Evolutionary conservation across 2,329 filamentous ascomycete species (phyloP), one percentile per base, ranked within the genome.

Genomic region (Trichoderma harzianum): DNA sequence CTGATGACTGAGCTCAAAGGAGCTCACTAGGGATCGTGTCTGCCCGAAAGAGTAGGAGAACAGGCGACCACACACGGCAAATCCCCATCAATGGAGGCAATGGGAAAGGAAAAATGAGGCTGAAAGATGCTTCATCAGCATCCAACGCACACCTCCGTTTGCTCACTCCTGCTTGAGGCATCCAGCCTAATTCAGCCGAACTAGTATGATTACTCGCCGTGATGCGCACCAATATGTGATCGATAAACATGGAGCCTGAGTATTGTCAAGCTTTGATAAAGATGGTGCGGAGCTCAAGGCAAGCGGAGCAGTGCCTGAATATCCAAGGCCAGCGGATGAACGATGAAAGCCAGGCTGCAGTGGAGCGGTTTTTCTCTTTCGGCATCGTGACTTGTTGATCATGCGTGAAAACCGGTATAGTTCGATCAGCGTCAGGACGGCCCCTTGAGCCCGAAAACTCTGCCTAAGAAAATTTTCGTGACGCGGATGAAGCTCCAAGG

Each of bases 351-450:
- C 65, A 39, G 34, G 57, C 32, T 43, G 34, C 39, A 18, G 65
- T 60, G 53, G 65, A 60, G 53, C 12, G n/a, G 43, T 32, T 39
- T 24, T 36, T 24, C 18, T 26, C 26, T 5, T 69, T 69, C 14
- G 30, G 39, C 57, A 36, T 69, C 57, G 57, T 69, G 66, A 62
- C 57, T 51, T 62, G 30, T 34, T 62, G 39, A 62, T 69, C 57
- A 61, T 62, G 66, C 39, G 43, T 36, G 39, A 53, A 32, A 58
- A 34, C 39, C 28, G 3, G n/a, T 21, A n/a, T 32, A 8, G 32
- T 61, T 26, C 1, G 57, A 43, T 28, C 53, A 34, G 28, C 8
- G 26, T 28, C 26, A 18, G 24, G 55, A 18, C 30, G 8, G 53
- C n/a, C 12, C 55, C 47, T 43, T 57, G 7, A 10, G 11, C 60